Evolutionary conservation across 345 rosid genomes (phyloP).

Genomic region (Limnanthes douglasii): DNA sequence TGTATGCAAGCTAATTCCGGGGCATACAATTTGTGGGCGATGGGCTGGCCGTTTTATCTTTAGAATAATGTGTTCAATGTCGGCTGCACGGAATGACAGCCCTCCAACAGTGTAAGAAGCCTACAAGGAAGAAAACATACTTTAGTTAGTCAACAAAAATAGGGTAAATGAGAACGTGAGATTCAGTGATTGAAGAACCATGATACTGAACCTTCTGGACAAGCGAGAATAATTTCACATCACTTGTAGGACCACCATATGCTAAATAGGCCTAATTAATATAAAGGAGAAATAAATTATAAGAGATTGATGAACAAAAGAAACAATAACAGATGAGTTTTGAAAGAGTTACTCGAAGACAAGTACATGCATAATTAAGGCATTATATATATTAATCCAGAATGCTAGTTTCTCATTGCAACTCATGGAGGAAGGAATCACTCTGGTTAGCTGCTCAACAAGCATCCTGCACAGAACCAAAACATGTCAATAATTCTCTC

Average conservation of each 20-base stretch:
- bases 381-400: too few relatives aligned
- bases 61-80: constrained; percentile 35
- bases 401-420: constrained; percentile 43
- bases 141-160: too few relatives aligned
- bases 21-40: constrained; percentile 45
- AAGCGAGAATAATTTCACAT: constrained; percentile 34
- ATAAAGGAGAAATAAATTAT: constrained; percentile 13
- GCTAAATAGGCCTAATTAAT: constrained; percentile 64
- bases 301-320: neutral
- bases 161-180: constrained; percentile 1
- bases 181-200: neutral
- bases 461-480: constrained; percentile 24
- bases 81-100: constrained; percentile 35
- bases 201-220: constrained; percentile 41
- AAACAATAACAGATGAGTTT: neutral
- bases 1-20: constrained; percentile 6
- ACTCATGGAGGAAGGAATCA: constrained; percentile 27
- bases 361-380: constrained; percentile 58
- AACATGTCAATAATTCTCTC: too few relatives aligned
- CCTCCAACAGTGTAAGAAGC: constrained; percentile 56
- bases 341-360: constrained; percentile 3
- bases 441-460: constrained; percentile 45
- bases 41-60: constrained; percentile 49
- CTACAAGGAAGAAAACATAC: too few relatives aligned
- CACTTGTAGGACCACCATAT: constrained; percentile 49